phyloP scores from a whole-genome alignment of 176 grass and related monocot genomes.

The Oryza glaberrima region DNA sequence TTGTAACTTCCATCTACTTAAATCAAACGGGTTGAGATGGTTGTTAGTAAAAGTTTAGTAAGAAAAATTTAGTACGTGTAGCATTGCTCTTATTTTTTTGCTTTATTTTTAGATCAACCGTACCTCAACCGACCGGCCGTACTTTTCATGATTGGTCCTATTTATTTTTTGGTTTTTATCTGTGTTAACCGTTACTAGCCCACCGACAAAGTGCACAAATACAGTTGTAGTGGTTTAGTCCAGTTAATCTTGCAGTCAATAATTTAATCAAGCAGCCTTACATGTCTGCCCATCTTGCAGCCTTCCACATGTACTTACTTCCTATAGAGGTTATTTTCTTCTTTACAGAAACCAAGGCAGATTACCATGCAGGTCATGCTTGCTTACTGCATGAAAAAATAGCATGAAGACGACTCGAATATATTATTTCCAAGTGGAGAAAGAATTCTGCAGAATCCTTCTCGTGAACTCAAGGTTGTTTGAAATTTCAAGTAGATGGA shows the following conservation, averaged over 20 bases:
- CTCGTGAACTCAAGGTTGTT: not conserved
- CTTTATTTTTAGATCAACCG: no score
- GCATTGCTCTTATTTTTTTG: no score
- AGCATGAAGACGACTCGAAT: not conserved
- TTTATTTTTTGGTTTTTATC: not conserved
- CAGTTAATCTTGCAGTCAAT: slow-evolving; percentile 26
- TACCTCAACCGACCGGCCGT: not conserved
- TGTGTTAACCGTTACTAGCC: not conserved
- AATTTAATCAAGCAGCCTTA: slow-evolving; percentile 28
- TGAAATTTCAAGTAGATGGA: not conserved
- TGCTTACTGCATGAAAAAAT: slow-evolving; percentile 34
- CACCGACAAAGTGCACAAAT: slow-evolving; percentile 4
- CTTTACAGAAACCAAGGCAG: slow-evolving; percentile 35
- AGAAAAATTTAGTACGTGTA: no score
- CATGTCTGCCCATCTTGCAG: slow-evolving; percentile 1
- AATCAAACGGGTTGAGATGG: no score
- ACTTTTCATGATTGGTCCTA: not conserved
- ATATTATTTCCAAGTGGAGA: not conserved
- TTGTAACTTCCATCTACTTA: no score
- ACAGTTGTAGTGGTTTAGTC: not conserved
- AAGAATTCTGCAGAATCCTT: not conserved
- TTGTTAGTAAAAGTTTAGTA: no score
- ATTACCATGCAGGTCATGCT: not conserved
- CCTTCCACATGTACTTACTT: slow-evolving; percentile 14
- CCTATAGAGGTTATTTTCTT: slow-evolving; percentile 18